A percentile compares a stretch with the other conserved stretches of the same genome.
phyloP scores from a whole-genome alignment of 1,284 basidiomycete genomes.

The Cutaneotrichosporon sp. region DNA sequence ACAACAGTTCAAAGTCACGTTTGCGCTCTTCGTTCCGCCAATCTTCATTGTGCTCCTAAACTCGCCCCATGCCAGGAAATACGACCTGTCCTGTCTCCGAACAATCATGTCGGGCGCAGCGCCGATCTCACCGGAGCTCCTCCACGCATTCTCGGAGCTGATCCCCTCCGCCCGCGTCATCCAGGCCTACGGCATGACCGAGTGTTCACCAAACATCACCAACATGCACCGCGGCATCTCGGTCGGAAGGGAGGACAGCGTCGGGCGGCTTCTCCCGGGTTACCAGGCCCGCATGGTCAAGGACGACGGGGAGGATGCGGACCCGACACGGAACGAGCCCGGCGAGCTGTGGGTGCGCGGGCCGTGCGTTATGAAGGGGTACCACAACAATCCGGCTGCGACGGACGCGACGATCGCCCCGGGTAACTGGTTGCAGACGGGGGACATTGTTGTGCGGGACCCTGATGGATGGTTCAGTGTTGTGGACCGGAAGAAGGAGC shows the following conservation, averaged over 20 bases:
- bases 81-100: constrained; percentile 61
- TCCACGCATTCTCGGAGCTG: constrained; percentile 19
- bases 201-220: constrained; percentile 48
- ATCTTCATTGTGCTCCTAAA: constrained; percentile 58
- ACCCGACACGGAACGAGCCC: constrained; percentile 51
- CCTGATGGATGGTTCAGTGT: constrained; percentile 55
- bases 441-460: constrained; percentile 65
- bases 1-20: constrained; percentile 58
- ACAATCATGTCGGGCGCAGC: constrained; percentile 73
- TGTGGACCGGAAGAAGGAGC: constrained; percentile 60
- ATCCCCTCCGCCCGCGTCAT: constrained; percentile 25
- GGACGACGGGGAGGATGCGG: constrained; percentile 45
- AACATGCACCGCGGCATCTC: constrained; percentile 5
- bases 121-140: constrained; percentile 57
- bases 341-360: constrained; percentile 80
- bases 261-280: constrained; percentile 70
- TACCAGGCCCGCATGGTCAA: constrained; percentile 68
- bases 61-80: constrained; percentile 59
- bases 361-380: constrained; percentile 53
- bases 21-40: constrained; percentile 71
- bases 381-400: constrained; percentile 11
- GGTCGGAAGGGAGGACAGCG: constrained; percentile 25
- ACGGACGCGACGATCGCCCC: constrained; percentile 17
- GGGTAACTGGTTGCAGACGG: constrained; percentile 73
- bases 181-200: constrained; percentile 50